Evolutionary conservation across 257 asterid genomes (phyloP), one percentile per base, ranked within the genome.

Genomic region (Verbascum thapsus): DNA sequence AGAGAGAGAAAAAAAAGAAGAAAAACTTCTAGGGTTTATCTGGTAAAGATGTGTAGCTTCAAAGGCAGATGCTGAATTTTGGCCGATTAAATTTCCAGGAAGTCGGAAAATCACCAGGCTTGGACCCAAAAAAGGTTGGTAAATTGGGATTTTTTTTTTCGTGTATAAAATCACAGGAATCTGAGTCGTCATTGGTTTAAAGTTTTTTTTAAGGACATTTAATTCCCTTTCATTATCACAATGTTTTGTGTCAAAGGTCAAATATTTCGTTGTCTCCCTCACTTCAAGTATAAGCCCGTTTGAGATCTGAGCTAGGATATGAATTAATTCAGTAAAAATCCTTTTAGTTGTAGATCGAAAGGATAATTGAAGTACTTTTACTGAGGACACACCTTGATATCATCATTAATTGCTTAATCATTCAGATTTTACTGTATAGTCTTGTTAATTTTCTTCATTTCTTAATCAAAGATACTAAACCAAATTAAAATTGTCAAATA

Each of bases 11-110:
- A 53, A 17, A 32, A 6, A 26, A 39, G 20, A 10, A 19, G 23
- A 55, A 35, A 11, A 41, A 2, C 10, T 70, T 68, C 58, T 79
- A 81, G 83, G 77, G 76, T 73, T 85, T 72, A 52, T 45, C n/a
- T 47, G 64, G 53, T 34, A 37, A 49, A 74, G 66, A 66, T 49
- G 34, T 39, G 61, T 45, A 16, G 22, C 61, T 77, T 57, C 71
- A 11, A 52, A 51, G 22, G 55, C 40, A 50, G 43, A 26, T 3
- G 70, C 11, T 16, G 41, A 47, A 10, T 4, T 52, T 19, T 32
- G 72, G 30, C 41, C 51, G 22, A 42, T 7, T 61, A 53, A 56
- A 22, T 59, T 16, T 69, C 60, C 64, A 48, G 71, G 54, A 9
- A 37, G 9, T 10, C 35, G 30, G 58, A 50, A n/a, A 11, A 61